Evolutionary conservation across 2,329 filamentous ascomycete genomes (phyloP).

Genomic region (Talaromyces sp.): DNA sequence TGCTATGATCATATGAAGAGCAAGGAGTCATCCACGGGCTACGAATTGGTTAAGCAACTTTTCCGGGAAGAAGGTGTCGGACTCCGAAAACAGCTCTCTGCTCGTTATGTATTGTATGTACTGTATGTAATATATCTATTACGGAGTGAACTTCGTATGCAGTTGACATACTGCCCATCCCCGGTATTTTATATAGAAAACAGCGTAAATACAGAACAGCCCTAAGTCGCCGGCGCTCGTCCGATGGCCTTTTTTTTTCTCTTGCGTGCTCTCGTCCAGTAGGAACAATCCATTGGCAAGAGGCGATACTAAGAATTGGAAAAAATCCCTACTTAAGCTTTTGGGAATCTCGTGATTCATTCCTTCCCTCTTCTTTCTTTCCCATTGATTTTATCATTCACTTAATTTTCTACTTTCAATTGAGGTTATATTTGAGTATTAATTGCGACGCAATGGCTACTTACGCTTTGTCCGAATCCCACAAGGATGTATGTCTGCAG

Average conservation of each 20-base stretch:
- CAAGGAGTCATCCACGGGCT: background rate
- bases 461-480: conserved; percentile 64
- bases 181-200: background rate
- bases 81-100: conserved; percentile 16
- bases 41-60: background rate
- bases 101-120: background rate
- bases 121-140: background rate
- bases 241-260: background rate
- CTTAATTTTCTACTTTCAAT: background rate
- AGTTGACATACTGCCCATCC: too few species aligned
- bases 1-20: background rate
- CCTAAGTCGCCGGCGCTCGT: conserved; percentile 7
- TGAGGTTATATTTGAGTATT: background rate
- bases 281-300: background rate
- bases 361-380: background rate
- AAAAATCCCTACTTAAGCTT: conserved; percentile 13
- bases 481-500: conserved; percentile 57
- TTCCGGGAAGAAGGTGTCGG: conserved; percentile 7
- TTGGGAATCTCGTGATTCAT: conserved; percentile 9
- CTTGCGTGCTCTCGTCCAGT: background rate
- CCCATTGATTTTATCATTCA: background rate
- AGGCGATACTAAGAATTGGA: background rate
- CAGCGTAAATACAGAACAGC: background rate
- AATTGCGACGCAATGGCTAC: conserved; percentile 35
- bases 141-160: background rate